Evolutionary conservation across 768 basidiomycete genomes (phyloP).

Genomic region (Lactarius hatsudake): DNA sequence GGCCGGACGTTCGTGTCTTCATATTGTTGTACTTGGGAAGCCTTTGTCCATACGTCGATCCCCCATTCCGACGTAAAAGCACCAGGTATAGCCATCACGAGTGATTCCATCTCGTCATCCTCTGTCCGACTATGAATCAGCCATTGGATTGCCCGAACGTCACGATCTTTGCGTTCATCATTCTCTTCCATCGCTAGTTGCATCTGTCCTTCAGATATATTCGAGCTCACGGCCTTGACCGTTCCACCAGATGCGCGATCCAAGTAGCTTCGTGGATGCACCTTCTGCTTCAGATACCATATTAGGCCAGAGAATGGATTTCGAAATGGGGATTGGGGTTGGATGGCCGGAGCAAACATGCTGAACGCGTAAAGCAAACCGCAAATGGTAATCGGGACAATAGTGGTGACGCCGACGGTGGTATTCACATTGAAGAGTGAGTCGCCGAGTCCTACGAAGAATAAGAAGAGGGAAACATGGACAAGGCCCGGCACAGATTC

Average conservation of each 20-base stretch:
- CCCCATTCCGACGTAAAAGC: background rate
- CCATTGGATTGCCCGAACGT: slow-evolving; percentile 1
- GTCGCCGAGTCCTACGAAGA: slow-evolving; percentile 47
- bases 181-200: slow-evolving; percentile 4
- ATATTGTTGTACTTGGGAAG: background rate
- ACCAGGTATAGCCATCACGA: background rate
- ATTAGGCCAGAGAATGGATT: slow-evolving; percentile 12
- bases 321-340: slow-evolving; percentile 14
- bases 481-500: slow-evolving; percentile 46
- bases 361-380: slow-evolving; percentile 17
- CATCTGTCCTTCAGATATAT: background rate
- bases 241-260: background rate
- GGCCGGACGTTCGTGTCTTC: background rate
- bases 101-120: slow-evolving; percentile 7
- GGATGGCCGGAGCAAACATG: slow-evolving; percentile 7
- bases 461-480: slow-evolving; percentile 47
- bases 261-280: background rate
- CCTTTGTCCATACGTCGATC: background rate
- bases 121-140: background rate
- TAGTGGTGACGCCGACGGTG: slow-evolving; percentile 8
- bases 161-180: background rate
- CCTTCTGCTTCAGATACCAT: slow-evolving; percentile 11
- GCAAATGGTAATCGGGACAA: slow-evolving; percentile 14
- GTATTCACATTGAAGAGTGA: slow-evolving; percentile 39
- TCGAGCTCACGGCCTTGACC: background rate